Evolutionary conservation across 2,329 filamentous ascomycete genomes (phyloP), one percentile per base, ranked within the genome.

Genomic region (Delphinella strobiligena): DNA sequence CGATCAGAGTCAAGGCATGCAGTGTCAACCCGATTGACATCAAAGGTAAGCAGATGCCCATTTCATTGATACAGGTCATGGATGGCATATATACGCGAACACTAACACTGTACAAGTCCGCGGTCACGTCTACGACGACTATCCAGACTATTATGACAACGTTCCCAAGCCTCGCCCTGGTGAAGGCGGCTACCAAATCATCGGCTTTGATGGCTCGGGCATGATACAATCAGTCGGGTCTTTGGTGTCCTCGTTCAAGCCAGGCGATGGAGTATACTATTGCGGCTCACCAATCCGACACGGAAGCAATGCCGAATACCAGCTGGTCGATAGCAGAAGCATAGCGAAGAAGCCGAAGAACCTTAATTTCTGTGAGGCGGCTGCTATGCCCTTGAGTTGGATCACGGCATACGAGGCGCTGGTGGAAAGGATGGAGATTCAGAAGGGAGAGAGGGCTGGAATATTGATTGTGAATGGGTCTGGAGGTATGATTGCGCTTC

Each of bases 401-500:
- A 55, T 60, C 14, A 68, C 64, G 1, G 64, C 64, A 2, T 67
- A 58, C 42, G 58, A 67, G 47, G 54, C 63, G 3, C 54, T 69
- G 16, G 55, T 63, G 2, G 62, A 67, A 44, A 52, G 62, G 15
- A 50, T 67, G 39, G 60, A 70, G 34, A 56, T 63, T 18, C 37
- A 49, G 14, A 49, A 56, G 35, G 54, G 52, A 2, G 61, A 64
- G 41, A 45, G 59, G n/a, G 54, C 57, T 18, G 59, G 51, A 14
- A 50, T 66, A 10, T 43, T 69, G 16, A 68, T 68, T 43, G 59
- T 68, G 47, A 69, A 69, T 42, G 66, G 65, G 1, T 57, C 59
- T 2, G 66, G 66, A 19, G 66, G 61, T 30, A n/a, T n/a, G 27
- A 22, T 32, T 42, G 4, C 9, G n/a, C 31, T 14, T 7, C 7